Evolutionary conservation across 2,329 filamentous ascomycete species (phyloP), one percentile per base, ranked within the genome.

Genomic region (Fusarium tuaranense): DNA sequence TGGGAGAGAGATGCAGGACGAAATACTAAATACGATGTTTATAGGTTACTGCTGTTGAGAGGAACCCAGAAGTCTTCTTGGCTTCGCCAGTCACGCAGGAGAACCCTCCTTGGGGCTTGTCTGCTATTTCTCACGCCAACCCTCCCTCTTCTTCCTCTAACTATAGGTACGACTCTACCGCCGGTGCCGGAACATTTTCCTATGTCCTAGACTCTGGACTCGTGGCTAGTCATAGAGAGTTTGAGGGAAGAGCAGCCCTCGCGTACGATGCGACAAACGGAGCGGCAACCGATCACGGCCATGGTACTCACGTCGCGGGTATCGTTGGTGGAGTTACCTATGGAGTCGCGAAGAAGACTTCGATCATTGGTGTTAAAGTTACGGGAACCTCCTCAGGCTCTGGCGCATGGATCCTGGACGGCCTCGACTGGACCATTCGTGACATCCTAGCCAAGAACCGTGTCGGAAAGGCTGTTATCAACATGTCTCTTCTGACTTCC

Each of bases 401-500:
- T 0, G n/a, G 32, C 0, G 63, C 73, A 1, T 67, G 73, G 13
- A 53, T 83, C 36, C 41, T 84, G 2, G 73, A 73, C 3, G 82
- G 80, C 1, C 70, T 81, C 2, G 71, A 72, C 64, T 84, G 82
- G 82, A 79, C 80, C 5, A 78, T 81, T 7, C 74, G 77, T 12
- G 81, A 84, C 36, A 76, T 82, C 12, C 59, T 76, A 5, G 38
- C 76, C 14, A 78, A 79, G 30, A 77, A 77, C 2, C 76, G 78
- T 3, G 71, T 71, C 10, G 70, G 65, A 1, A 80, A 81, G 5
- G 79, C 85, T 2, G 84, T 87, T 20, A 81, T 86, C 30, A 85
- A 82, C 74, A 84, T 88, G 82, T 87, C 84, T 10, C 79, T 88
- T 7, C 55, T 68, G 0, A 51, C 67, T 4, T 1, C 1, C 0